Conservation (phyloP, 352 stramenopile genomes). For the Phytopythium sindhum region DNA sequence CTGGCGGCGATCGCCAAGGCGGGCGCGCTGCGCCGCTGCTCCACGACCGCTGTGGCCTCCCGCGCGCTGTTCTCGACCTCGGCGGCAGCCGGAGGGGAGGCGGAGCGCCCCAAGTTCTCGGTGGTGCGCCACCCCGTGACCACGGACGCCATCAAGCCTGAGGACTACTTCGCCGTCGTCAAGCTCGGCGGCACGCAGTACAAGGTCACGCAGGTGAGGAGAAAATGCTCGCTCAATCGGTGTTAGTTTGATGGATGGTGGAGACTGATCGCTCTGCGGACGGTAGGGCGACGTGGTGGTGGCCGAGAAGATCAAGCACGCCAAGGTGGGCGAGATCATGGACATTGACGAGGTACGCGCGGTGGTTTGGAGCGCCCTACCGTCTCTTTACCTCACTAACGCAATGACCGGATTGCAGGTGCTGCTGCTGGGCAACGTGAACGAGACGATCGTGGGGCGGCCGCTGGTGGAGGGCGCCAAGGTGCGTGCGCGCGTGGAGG, state of each 20-base stretch:
- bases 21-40: neutral
- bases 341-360: conserved; percentile 52
- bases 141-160: conserved; percentile 52
- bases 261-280: conserved; percentile 1
- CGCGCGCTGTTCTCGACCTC: conserved; percentile 18
- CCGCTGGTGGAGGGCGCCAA: conserved; percentile 68
- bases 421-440: conserved; percentile 77
- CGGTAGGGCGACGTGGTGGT: conserved; percentile 68
- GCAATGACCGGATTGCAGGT: conserved; percentile 13
- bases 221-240: neutral
- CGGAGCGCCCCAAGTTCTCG: conserved; percentile 43
- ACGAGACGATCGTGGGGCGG: conserved; percentile 78
- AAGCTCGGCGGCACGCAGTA: conserved; percentile 85
- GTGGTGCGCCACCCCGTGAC: conserved; percentile 79
- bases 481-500: conserved; percentile 77
- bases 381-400: neutral
- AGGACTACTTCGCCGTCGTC: conserved; percentile 82
- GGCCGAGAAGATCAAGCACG: conserved; percentile 82
- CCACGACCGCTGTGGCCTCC: neutral
- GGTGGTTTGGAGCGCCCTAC: neutral
- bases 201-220: conserved; percentile 71
- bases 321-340: conserved; percentile 84
- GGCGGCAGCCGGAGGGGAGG: conserved; percentile 13
- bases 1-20: conserved; percentile 20
- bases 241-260: neutral